A percentile compares a stretch with the other conserved stretches of the same genome.
Conservation (phyloP, 345 rosid species). For the Hibiscus trionum region DNA sequence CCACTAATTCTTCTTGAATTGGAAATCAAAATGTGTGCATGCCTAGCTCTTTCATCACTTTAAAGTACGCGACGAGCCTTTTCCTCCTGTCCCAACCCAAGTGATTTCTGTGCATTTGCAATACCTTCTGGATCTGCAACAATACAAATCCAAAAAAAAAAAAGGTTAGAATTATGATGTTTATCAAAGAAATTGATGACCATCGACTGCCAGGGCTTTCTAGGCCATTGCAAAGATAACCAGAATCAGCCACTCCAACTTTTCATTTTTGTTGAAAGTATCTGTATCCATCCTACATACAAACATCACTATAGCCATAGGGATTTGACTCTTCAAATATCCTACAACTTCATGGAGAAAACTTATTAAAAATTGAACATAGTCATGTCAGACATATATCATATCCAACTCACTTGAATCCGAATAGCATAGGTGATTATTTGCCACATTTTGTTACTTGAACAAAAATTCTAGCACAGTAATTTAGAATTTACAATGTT, state of each 20-base stretch:
- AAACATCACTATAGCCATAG: too few relatives aligned
- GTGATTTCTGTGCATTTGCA: constrained; percentile 87
- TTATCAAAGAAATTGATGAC: neutral
- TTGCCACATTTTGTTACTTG: too few relatives aligned
- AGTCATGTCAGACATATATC: neutral
- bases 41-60: neutral
- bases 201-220: neutral
- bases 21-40: neutral
- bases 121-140: constrained; percentile 87
- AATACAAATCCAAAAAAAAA: neutral
- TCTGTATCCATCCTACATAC: too few relatives aligned
- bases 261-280: too few relatives aligned
- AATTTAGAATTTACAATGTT: neutral
- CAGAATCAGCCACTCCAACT: neutral
- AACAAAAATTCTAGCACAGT: neutral
- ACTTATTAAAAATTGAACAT: neutral
- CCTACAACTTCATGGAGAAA: neutral
- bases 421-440: neutral
- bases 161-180: neutral
- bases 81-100: constrained; percentile 92
- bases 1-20: neutral
- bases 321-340: neutral
- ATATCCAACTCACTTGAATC: neutral
- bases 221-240: neutral
- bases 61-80: constrained; percentile 67